phyloP scores from a whole-genome alignment of 768 basidiomycete genomes.

The Candolleomyces efflorescens region DNA sequence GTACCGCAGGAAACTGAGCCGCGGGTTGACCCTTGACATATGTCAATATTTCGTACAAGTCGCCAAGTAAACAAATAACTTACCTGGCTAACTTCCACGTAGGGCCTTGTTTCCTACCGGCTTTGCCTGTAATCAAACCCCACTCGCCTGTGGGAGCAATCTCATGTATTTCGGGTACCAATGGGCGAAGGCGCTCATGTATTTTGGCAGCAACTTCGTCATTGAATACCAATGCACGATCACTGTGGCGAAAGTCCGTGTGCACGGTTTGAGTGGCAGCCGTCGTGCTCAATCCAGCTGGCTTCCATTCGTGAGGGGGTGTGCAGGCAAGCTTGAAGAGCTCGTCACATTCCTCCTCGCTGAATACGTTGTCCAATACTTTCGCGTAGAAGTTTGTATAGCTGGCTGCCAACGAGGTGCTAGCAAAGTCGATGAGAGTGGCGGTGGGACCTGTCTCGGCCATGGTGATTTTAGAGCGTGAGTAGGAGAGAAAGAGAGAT shows the following conservation, averaged over 20 bases:
- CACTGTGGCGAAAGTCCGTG: conserved; percentile 31
- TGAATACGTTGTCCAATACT: conserved; percentile 35
- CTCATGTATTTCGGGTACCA: conserved; percentile 28
- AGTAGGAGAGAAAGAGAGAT: background rate
- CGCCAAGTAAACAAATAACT: conserved; percentile 1
- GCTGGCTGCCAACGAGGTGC: conserved; percentile 21
- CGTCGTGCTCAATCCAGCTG: conserved; percentile 26
- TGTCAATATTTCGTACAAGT: too few relatives aligned
- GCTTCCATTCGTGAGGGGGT: conserved; percentile 23
- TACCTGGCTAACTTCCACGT: conserved; percentile 34
- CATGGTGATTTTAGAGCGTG: background rate
- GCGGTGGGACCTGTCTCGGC: background rate
- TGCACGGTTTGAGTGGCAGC: conserved; percentile 22
- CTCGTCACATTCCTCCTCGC: conserved; percentile 29
- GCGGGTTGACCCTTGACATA: conserved; percentile 34
- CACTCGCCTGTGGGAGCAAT: conserved; percentile 25
- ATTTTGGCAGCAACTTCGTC: conserved; percentile 22
- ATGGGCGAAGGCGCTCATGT: conserved; percentile 27
- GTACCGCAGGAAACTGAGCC: conserved; percentile 40
- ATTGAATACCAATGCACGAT: conserved; percentile 28
- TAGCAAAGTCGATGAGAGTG: conserved; percentile 23
- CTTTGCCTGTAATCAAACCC: conserved; percentile 27
- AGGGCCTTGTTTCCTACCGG: conserved; percentile 22
- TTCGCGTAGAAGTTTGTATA: conserved; percentile 32
- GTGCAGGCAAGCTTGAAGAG: conserved; percentile 26